These are phyloP conservation scores for Fusarium nematophilum DNA, from an alignment of 2,329 filamentous ascomycete species.

Conservation along the genomic window DNA sequence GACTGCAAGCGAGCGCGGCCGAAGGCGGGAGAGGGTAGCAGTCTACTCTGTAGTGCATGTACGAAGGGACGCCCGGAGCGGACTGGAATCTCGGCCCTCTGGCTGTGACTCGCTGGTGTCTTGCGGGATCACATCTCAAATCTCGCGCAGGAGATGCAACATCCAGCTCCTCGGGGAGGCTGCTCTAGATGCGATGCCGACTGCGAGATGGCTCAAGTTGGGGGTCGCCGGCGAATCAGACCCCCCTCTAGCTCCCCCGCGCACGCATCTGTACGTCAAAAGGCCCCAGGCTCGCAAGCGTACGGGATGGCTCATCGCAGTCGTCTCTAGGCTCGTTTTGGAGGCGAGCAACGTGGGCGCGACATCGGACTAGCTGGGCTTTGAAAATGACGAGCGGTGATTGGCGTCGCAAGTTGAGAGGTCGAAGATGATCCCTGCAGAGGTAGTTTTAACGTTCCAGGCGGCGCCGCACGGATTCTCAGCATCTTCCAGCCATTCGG, in stretches of 20 bases:
- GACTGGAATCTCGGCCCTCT: slow-evolving; percentile 6
- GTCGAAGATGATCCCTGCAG: slow-evolving; percentile 37
- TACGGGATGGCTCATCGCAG: slow-evolving; percentile 28
- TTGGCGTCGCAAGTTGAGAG: slow-evolving; percentile 45
- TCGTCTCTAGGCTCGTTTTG: slow-evolving; percentile 8
- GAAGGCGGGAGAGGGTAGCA: slow-evolving; percentile 2
- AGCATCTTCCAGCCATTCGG: slow-evolving; percentile 41
- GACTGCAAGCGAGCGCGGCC: slow-evolving; percentile 12
- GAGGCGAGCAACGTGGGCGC: slow-evolving; percentile 39
- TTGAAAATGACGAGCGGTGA: slow-evolving; percentile 46
- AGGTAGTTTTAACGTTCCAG: slow-evolving; percentile 45
- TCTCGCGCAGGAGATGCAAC: slow-evolving; percentile 34
- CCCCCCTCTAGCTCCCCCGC: slow-evolving; percentile 36
- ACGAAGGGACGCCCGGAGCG: slow-evolving; percentile 16
- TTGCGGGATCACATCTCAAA: slow-evolving; percentile 37
- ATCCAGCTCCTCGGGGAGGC: slow-evolving; percentile 38
- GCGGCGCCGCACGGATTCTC: slow-evolving; percentile 39
- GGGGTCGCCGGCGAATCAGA: slow-evolving; percentile 40
- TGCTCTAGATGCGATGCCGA: slow-evolving; percentile 13
- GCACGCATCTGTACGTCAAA: slow-evolving; percentile 45
- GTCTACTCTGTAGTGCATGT: slow-evolving; percentile 20
- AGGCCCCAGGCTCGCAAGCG: slow-evolving; percentile 30
- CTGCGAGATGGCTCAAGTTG: slow-evolving; percentile 24
- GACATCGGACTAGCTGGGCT: slow-evolving; percentile 47
- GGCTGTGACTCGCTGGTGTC: slow-evolving; percentile 13